Evolutionary conservation across 2,329 filamentous ascomycete species (phyloP), one percentile per base, ranked within the genome.

Genomic region (Fusarium papillatum): DNA sequence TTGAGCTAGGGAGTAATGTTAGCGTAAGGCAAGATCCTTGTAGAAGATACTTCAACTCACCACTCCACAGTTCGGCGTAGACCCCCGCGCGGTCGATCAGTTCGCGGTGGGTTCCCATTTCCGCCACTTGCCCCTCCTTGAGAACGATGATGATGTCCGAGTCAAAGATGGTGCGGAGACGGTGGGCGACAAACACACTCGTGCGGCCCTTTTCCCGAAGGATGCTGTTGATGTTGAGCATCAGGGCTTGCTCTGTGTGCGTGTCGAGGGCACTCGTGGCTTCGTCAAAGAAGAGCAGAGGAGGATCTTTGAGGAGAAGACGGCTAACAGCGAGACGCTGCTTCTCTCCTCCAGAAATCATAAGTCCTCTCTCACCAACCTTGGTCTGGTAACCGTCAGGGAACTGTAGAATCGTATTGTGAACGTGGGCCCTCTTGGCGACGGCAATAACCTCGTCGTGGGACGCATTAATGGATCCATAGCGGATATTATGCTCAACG

Each of bases 271-370:
- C 96, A 60, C 94, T 96, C 1, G 96, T 98, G 79, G 96, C 96
- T 87, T 98, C 96, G 77, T 98, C 96, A 79, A 98, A 98, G 89
- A 98, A 98, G 1, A 98, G 86, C 34, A 98, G 85, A 2, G 95
- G 95, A 5, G 96, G 95, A 76, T 98, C 95, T 83, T 98, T 98
- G 69, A 98, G 88, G 2, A 98, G 90, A 46, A 98, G 83, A 53
- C 96, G 89, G 31, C 94, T 95, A 29, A 98, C 92, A 0, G 96
- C 96, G 14, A 98, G 87, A 5, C 96, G 91, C 85, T 98, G 96
- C 84, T 98, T 98, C 86, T 98, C 96, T 38, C 96, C 96, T 4
- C 95, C 96, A 1, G 95, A 97, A 55, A 98, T 98, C 96, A 98
- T 98, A 91, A 98, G 93, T 2, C 96, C 96, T 59, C 96, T 91